Evolutionary conservation across 495 filamentous ascomycete species (phyloP).

Genomic region (Talaromyces liani): DNA sequence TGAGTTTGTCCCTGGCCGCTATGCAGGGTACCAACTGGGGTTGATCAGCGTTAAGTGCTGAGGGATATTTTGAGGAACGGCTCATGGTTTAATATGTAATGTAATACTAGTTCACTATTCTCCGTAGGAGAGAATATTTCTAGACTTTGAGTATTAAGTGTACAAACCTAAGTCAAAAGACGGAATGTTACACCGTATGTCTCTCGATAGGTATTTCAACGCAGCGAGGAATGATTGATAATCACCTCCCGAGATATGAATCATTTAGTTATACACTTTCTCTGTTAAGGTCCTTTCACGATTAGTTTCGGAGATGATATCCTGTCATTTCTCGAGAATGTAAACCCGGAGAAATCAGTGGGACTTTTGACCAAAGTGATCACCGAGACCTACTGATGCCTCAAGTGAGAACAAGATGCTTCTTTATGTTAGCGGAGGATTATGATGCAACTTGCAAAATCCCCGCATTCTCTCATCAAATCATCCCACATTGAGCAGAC

Average conservation of each 20-base stretch:
- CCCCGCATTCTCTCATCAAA: not conserved
- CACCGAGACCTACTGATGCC: not conserved
- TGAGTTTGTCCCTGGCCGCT: not conserved
- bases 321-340: no score
- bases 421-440: not conserved
- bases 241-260: no score
- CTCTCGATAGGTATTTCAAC: no score
- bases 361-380: not conserved
- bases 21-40: not conserved
- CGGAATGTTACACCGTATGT: no score
- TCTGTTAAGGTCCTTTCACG: no score
- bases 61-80: not conserved
- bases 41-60: not conserved
- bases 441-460: not conserved
- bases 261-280: no score
- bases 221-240: no score
- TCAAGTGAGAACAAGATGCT: not conserved
- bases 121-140: not conserved
- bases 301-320: no score
- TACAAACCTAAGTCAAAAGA: not conserved
- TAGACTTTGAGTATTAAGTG: not conserved
- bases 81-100: not conserved
- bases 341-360: no score
- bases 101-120: not conserved
- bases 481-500: not conserved